phyloP scores from a whole-genome alignment of 345 rosid species.

The Eucalyptus regnans region DNA sequence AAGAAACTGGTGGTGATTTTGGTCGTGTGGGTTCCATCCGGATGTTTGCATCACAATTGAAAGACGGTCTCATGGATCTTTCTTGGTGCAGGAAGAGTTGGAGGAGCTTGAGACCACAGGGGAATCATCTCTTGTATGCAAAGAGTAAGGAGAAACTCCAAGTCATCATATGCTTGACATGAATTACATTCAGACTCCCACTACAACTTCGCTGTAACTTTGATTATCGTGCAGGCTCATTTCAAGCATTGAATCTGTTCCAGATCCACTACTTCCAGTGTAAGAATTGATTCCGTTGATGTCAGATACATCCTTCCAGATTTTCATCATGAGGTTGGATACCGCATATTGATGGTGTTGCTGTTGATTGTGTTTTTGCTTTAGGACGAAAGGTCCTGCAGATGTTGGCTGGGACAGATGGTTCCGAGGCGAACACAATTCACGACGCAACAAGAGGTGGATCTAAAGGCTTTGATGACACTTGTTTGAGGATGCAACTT shows the following conservation, averaged over 20 bases:
- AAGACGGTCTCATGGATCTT: neutral
- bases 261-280: slow-evolving; percentile 34
- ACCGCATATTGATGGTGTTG: neutral
- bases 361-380: neutral
- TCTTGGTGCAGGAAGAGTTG: slow-evolving; percentile 20
- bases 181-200: neutral
- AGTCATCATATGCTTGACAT: neutral
- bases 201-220: neutral
- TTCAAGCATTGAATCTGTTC: slow-evolving; percentile 17
- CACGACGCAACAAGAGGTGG: slow-evolving; percentile 20
- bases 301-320: neutral
- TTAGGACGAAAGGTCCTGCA: slow-evolving; percentile 14
- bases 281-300: neutral
- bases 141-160: slow-evolving; percentile 9
- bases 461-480: neutral
- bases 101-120: slow-evolving; percentile 24
- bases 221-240: slow-evolving; percentile 6
- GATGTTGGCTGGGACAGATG: slow-evolving; percentile 31
- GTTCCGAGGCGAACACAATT: slow-evolving; percentile 18
- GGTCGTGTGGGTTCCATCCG: neutral
- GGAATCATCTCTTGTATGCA: slow-evolving; percentile 26
- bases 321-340: neutral
- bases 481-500: neutral
- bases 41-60: neutral
- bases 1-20: neutral